phyloP scores from a whole-genome alignment of 805 yeast genomes.

The Wickerhamiella vanderwaltii region DNA sequence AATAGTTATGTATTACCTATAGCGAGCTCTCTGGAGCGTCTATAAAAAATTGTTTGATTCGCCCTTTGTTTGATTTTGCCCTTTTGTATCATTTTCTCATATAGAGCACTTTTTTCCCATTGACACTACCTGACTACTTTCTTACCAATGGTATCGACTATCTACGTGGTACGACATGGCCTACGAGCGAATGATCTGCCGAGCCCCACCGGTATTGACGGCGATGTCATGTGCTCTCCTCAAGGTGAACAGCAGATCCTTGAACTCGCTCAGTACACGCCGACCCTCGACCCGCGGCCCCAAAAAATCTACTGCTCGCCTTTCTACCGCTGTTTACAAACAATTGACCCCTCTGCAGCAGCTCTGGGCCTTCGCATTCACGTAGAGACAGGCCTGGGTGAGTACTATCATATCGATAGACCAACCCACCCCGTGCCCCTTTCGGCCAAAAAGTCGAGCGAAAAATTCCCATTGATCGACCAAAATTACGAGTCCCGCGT shows the following conservation, averaged over 20 bases:
- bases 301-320: slow-evolving; percentile 69
- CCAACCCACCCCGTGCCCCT: slow-evolving; percentile 43
- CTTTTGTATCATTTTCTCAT: no score
- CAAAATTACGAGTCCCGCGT: slow-evolving; percentile 42
- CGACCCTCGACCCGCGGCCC: slow-evolving; percentile 44
- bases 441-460: slow-evolving; percentile 27
- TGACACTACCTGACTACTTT: no score
- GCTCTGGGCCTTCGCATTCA: slow-evolving; percentile 44
- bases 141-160: slow-evolving; percentile 22
- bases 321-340: slow-evolving; percentile 79
- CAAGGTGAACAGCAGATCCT: slow-evolving; percentile 83
- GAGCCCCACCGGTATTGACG: slow-evolving; percentile 79
- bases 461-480: slow-evolving; percentile 41
- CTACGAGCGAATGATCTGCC: slow-evolving; percentile 58
- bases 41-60: no score
- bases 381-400: slow-evolving; percentile 78
- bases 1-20: slow-evolving; percentile 8
- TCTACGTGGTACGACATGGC: slow-evolving; percentile 46
- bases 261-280: slow-evolving; percentile 55
- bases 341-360: slow-evolving; percentile 58
- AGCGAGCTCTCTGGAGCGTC: no score
- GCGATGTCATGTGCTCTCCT: slow-evolving; percentile 78
- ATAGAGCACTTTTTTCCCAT: no score
- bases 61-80: no score
- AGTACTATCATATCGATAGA: slow-evolving; percentile 75